These are phyloP conservation scores for Penicillium atrosanguineum DNA, from an alignment of 495 filamentous ascomycete genomes.

Conservation along the genomic window DNA sequence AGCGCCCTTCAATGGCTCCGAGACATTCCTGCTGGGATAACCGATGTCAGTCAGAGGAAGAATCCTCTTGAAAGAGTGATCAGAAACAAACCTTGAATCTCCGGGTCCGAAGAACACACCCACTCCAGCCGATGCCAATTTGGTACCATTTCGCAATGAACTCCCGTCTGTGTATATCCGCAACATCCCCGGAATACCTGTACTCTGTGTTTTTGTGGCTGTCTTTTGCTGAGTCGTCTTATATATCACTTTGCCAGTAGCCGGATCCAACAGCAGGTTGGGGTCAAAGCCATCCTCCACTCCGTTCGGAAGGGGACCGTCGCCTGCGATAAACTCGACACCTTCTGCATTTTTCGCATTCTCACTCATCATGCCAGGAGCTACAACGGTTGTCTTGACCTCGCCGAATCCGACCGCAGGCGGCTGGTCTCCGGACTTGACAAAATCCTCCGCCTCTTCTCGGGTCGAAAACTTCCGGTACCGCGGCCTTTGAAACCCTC, in stretches of 20 bases:
- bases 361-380: constrained; percentile 30
- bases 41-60: constrained; percentile 23
- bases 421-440: constrained; percentile 45
- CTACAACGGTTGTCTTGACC: constrained; percentile 18
- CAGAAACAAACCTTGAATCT: constrained; percentile 60
- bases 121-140: constrained; percentile 71
- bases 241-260: constrained; percentile 56
- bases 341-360: constrained; percentile 36
- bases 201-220: constrained; percentile 41
- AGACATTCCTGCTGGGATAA: constrained; percentile 68
- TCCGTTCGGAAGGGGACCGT: constrained; percentile 51
- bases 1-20: constrained; percentile 70
- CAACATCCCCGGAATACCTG: constrained; percentile 50
- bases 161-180: constrained; percentile 91
- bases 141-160: constrained; percentile 70
- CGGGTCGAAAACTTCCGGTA: constrained; percentile 76
- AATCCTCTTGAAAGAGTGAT: neutral
- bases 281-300: constrained; percentile 64
- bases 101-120: constrained; percentile 83
- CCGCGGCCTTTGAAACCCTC: constrained; percentile 72
- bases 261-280: constrained; percentile 52
- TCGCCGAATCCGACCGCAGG: constrained; percentile 26
- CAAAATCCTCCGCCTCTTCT: constrained; percentile 74
- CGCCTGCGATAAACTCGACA: constrained; percentile 51
- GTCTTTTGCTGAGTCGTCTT: constrained; percentile 52